These are phyloP conservation scores for Ophiostoma sp. DNA, from an alignment of 2,329 filamentous ascomycete species.

Conservation along the genomic window DNA sequence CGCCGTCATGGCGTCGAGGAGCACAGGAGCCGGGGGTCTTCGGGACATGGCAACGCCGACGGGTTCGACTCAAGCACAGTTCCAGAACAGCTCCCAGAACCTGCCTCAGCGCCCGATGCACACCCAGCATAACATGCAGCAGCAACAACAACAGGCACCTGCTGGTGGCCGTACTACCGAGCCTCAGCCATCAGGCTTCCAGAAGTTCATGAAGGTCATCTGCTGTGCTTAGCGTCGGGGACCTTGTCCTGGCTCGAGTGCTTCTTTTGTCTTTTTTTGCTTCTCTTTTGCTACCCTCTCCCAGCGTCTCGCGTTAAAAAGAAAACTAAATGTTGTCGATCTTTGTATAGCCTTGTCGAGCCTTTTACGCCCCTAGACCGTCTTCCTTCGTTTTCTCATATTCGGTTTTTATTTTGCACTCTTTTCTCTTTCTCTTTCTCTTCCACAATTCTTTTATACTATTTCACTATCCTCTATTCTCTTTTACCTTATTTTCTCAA, in stretches of 20 bases:
- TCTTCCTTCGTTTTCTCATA: not conserved
- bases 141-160: constrained; percentile 35
- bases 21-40: constrained; percentile 66
- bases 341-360: constrained; percentile 6
- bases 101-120: constrained; percentile 62
- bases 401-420: not conserved
- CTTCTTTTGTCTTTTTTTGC: not conserved
- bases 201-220: constrained; percentile 87
- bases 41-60: constrained; percentile 77
- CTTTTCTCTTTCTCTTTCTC: not conserved
- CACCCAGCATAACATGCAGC: constrained; percentile 55
- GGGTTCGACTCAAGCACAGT: constrained; percentile 90
- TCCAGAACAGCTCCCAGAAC: constrained; percentile 91
- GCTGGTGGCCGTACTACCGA: constrained; percentile 57
- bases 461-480: not conserved
- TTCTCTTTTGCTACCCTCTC: not conserved
- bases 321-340: not conserved
- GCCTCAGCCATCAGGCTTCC: constrained; percentile 72
- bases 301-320: constrained; percentile 2
- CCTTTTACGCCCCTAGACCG: constrained; percentile 5
- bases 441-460: not conserved
- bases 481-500: not conserved
- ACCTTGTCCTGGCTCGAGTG: not conserved
- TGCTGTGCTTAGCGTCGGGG: constrained; percentile 66
- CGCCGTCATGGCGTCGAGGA: constrained; percentile 68